A percentile compares a stretch with the other conserved stretches of the same genome.
phyloP scores from a whole-genome alignment of 768 basidiomycete species.

The Amanita pallidorosea region DNA sequence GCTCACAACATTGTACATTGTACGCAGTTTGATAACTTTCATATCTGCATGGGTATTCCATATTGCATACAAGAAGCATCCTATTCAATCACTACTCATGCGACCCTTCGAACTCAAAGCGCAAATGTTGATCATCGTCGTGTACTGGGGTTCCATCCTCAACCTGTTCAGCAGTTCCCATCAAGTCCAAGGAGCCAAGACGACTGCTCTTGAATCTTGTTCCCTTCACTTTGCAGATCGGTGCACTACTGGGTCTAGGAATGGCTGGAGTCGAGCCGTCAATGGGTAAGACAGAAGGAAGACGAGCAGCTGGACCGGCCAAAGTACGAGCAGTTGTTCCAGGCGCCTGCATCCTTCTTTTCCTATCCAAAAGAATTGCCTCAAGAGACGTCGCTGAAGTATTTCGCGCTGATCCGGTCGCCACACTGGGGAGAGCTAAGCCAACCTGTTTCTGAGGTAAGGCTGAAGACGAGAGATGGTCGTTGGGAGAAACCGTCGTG shows the following conservation, averaged over 20 bases:
- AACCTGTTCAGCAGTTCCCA: constrained; percentile 11
- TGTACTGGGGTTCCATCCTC: background rate
- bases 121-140: background rate
- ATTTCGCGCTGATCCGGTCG: constrained; percentile 35
- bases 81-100: background rate
- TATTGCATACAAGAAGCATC: too few relatives aligned
- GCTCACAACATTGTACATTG: too few relatives aligned
- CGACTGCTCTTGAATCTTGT: constrained; percentile 70
- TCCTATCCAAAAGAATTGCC: constrained; percentile 57
- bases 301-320: background rate
- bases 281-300: background rate
- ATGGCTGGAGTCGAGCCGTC: constrained; percentile 4
- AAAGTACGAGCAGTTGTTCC: background rate
- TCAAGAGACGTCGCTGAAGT: constrained; percentile 37
- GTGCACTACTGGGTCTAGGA: constrained; percentile 10
- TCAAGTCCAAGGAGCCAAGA: constrained; percentile 19
- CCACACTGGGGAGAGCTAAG: constrained; percentile 9
- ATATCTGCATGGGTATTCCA: too few relatives aligned
- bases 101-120: background rate
- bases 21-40: too few relatives aligned
- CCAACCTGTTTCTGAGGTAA: constrained; percentile 4
- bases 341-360: constrained; percentile 30
- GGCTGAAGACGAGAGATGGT: background rate
- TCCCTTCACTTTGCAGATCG: constrained; percentile 27
- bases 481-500: too few relatives aligned